Percentiles rank a stretch among this genome's conserved stretches.
Conservation (phyloP, 208 protist genomes). For the Acanthamoeba culbertsoni region DNA sequence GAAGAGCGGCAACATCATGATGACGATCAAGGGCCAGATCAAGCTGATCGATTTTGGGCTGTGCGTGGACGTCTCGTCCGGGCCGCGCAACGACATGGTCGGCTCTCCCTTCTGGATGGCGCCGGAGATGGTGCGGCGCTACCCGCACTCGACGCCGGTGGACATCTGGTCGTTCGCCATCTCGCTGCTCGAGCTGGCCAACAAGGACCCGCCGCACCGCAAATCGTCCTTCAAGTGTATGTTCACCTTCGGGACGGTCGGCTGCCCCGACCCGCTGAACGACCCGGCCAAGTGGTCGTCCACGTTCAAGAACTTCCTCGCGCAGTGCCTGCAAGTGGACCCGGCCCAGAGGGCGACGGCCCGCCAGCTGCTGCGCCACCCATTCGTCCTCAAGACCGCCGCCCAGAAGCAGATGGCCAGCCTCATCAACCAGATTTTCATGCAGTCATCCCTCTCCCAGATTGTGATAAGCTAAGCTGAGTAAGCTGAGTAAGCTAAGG, state of each 20-base stretch:
- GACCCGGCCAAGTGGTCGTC: constrained; percentile 21
- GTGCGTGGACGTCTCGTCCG: constrained; percentile 31
- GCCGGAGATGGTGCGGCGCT: constrained; percentile 35
- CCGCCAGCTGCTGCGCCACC: not conserved
- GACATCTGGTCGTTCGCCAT: constrained; percentile 51
- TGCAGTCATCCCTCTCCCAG: constrained; percentile 9
- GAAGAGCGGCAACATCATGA: constrained; percentile 55
- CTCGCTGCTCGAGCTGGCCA: constrained; percentile 40
- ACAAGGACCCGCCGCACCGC: constrained; percentile 15
- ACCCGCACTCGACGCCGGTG: not conserved
- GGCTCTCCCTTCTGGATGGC: constrained; percentile 40
- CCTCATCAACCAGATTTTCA: constrained; percentile 52
- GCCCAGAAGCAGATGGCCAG: constrained; percentile 52
- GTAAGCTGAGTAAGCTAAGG: no score
- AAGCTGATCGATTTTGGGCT: constrained; percentile 59
- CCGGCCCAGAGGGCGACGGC: not conserved
- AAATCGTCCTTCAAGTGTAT: constrained; percentile 55
- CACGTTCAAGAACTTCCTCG: constrained; percentile 37
- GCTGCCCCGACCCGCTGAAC: constrained; percentile 38
- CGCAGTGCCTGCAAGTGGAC: constrained; percentile 17
- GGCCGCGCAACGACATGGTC: constrained; percentile 30
- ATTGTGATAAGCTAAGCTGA: not conserved
- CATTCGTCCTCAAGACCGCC: constrained; percentile 22
- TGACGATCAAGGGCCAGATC: constrained; percentile 56
- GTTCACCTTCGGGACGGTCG: constrained; percentile 46